Evolutionary conservation across 257 asterid genomes (phyloP), one percentile per base, ranked within the genome.

Genomic region (Fraxinus pennsylvanica): DNA sequence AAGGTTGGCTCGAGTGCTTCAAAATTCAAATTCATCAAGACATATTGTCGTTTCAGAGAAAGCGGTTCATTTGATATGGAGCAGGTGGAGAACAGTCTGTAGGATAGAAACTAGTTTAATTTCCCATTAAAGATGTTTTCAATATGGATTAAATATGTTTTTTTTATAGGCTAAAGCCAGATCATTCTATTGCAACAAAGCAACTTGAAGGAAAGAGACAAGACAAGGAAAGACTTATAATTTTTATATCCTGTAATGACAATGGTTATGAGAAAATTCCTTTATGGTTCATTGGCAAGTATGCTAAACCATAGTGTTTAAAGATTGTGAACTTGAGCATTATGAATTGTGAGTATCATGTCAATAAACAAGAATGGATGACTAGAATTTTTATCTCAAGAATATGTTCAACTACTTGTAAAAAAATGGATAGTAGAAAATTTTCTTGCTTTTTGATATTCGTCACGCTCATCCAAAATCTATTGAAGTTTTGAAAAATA

Each of bases 311-410:
- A 57, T 19, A 45, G 3, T 71, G 32, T 36, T 36, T 36, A 5
- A 36, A 36, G 8, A 59, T 45, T 61, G 36, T 41, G 5, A 76
- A 71, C 54, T 7, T 70, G 70, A 30, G 59, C 2, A 1, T 17
- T 10, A 29, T 71, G n/a, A 72, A 61, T 76, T 81, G 78, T 45
- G 36, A 76, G 9, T 65, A 81, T 17, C 14, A 22, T 30, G 70
- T 74, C n/a, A 76, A 81, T 12, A 57, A 72, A 66, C 25, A 72
- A 29, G 30, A 63, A 30, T 76, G 74, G 71, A 63, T 76, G 78
- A 61, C 33, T 21, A 39, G 50, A 5, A 21, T 67, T 50, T 0
- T 38, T 2, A 45, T 65, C 67, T 63, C n/a, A 67, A 9, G 72
- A 77, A 63, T 65, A 76, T 77, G 57, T 72, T 65, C 36, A 41